These are phyloP conservation scores for Filosporella fistucella DNA, from an alignment of 495 filamentous ascomycete species.

Conservation along the genomic window DNA sequence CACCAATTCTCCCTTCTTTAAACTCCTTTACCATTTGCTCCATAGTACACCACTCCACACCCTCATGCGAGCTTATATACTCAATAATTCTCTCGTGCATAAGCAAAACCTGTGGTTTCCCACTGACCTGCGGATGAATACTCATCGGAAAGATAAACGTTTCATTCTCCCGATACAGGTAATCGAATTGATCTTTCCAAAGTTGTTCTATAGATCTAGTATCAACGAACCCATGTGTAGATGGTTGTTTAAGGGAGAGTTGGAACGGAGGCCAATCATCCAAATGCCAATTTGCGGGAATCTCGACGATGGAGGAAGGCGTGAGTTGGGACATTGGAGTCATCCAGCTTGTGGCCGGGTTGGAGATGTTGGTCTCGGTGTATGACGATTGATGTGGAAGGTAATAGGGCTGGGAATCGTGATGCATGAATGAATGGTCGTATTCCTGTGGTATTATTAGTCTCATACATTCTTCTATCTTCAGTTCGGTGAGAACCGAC, in stretches of 20 bases:
- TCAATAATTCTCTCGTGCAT: conserved; percentile 63
- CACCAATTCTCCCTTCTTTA: no score
- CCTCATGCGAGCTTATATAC: conserved; percentile 67
- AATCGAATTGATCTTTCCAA: conserved; percentile 58
- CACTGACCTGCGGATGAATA: conserved; percentile 64
- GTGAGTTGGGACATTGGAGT: conserved; percentile 49
- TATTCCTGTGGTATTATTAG: no score
- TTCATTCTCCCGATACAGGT: conserved; percentile 65
- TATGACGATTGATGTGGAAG: conserved; percentile 55
- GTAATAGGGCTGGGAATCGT: conserved; percentile 63
- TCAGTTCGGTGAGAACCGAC: no score
- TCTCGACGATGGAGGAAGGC: conserved; percentile 55
- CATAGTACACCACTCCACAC: conserved; percentile 71
- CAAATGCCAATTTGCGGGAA: conserved; percentile 64
- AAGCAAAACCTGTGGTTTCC: conserved; percentile 59
- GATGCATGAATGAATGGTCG: conserved; percentile 61
- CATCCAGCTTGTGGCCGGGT: conserved; percentile 63
- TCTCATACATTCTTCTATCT: no score
- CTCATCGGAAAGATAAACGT: conserved; percentile 67
- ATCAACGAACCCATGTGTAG: conserved; percentile 58
- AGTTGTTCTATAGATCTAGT: conserved; percentile 40
- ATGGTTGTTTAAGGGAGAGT: conserved; percentile 56
- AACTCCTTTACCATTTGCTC: conserved; percentile 63
- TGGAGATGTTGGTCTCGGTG: conserved; percentile 56
- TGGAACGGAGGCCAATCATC: conserved; percentile 56